Conservation (phyloP, 2,329 filamentous ascomycete species). For the Paracoccidioides brasiliensis region DNA sequence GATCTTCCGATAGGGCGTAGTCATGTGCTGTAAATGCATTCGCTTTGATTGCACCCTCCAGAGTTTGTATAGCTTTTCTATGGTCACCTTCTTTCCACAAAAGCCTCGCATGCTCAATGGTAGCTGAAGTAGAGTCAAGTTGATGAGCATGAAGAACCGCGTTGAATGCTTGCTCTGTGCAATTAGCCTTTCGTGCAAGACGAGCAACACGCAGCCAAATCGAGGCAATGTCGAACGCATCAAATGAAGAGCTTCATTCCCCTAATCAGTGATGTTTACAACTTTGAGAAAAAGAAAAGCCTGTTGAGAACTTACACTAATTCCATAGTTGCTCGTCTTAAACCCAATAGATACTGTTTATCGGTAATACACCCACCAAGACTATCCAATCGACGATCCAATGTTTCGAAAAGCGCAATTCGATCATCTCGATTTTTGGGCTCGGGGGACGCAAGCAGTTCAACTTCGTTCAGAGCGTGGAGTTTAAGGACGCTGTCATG, state of each 20-base stretch:
- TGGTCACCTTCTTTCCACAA: constrained; percentile 90
- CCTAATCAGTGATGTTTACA: constrained; percentile 2
- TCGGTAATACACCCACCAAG: constrained; percentile 81
- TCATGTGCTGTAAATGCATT: constrained; percentile 54
- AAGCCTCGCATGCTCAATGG: constrained; percentile 85
- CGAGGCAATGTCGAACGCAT: constrained; percentile 61
- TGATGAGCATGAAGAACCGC: constrained; percentile 79
- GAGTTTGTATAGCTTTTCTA: constrained; percentile 82
- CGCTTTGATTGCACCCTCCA: constrained; percentile 72
- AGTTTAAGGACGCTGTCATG: constrained; percentile 77
- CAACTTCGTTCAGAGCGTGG: constrained; percentile 77
- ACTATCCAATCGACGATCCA: constrained; percentile 71
- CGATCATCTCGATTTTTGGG: constrained; percentile 12
- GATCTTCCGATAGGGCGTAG: constrained; percentile 22
- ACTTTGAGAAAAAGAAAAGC: neutral
- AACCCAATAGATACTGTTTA: constrained; percentile 82
- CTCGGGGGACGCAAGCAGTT: constrained; percentile 39
- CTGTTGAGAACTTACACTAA: constrained; percentile 34
- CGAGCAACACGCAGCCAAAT: constrained; percentile 77
- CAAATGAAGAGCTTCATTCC: constrained; percentile 41
- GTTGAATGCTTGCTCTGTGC: constrained; percentile 79
- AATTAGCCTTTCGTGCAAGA: constrained; percentile 73
- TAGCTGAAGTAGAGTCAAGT: constrained; percentile 72
- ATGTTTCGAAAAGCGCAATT: constrained; percentile 34
- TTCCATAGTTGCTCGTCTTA: constrained; percentile 79